phyloP scores from a whole-genome alignment of 1,284 basidiomycete species.

The Melampsora occidentalis region DNA sequence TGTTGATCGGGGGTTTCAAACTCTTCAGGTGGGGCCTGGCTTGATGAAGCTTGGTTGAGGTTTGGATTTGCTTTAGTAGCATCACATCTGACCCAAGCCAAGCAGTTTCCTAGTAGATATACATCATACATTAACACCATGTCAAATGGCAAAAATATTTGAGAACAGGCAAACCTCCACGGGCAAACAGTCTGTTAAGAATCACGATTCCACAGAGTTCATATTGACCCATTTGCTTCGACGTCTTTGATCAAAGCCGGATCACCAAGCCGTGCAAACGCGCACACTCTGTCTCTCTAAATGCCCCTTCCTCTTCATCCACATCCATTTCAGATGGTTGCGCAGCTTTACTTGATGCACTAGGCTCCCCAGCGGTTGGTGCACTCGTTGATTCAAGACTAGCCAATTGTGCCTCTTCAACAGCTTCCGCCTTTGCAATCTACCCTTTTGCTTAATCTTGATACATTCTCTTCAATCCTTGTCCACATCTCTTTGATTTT shows the following conservation, averaged over 20 bases:
- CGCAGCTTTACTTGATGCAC: not conserved
- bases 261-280: conserved; percentile 67
- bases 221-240: conserved; percentile 73
- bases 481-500: conserved; percentile 70
- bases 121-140: not conserved
- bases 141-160: not conserved
- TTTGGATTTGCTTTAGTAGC: conserved; percentile 41
- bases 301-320: conserved; percentile 47
- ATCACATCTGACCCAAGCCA: conserved; percentile 45
- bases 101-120: conserved; percentile 44
- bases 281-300: conserved; percentile 62
- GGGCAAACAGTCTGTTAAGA: conserved; percentile 92
- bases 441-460: conserved; percentile 74
- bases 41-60: conserved; percentile 25
- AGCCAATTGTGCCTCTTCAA: conserved; percentile 51
- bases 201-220: conserved; percentile 88
- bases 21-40: conserved; percentile 2
- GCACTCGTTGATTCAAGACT: conserved; percentile 1
- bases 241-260: conserved; percentile 66
- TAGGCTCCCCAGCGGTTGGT: conserved; percentile 6
- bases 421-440: conserved; percentile 55
- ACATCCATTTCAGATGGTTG: conserved; percentile 43
- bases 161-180: conserved; percentile 60
- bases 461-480: conserved; percentile 79
- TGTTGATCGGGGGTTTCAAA: conserved; percentile 43